Base-by-base conservation (phyloP, 176 grass and related monocot genomes). In the Olyra latifolia region DNA sequence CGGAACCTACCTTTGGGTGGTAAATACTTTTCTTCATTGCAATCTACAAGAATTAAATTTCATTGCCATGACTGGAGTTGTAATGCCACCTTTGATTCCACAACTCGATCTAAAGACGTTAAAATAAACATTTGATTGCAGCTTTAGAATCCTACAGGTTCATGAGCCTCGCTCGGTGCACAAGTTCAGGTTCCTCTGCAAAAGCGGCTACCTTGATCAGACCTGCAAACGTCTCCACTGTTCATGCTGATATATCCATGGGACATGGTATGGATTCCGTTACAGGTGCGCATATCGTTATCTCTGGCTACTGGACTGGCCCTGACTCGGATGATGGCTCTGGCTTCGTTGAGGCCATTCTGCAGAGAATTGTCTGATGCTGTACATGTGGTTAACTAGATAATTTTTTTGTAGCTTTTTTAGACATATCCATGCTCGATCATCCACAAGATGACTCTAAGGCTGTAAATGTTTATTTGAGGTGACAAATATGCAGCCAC, bases 291-390 rank as follows among this genome's bases (percentile, higher is more conserved):
- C 27, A 9, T 35, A 11, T 61, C 14, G 41, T 71, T 61, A 90
- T 94, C 69, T 86, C 49, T 38, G 91, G 88, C 13, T 91, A 83
- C 41, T 94, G 91, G 88, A 76, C 38, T 38, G 88, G 91, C 13
- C 91, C 91, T 25, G 85, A 81, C 39, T 40, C 62, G 30, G 85
- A 94, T 73, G 91, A 94, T 77, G 91, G 88, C 0, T 68, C 88
- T 56, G 91, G 91, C 29, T 79, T 64, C 49, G 75, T 93, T 69
- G 85, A 88, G 14, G 91, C 85, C 62, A 25, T 63, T 32, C 64
- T 93, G 1, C 48, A 86, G 69, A 72, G 69, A 72, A 69, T 82
- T 10, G 0, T 2, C 19, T 90, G 50, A 90, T 83, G 23, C 19
- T 80, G 28, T 35, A 22, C 20, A 71, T 38, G n/a, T 14, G 0